Evolutionary conservation across 768 basidiomycete species (phyloP).

Genomic region (Sarcomyxa edulis): DNA sequence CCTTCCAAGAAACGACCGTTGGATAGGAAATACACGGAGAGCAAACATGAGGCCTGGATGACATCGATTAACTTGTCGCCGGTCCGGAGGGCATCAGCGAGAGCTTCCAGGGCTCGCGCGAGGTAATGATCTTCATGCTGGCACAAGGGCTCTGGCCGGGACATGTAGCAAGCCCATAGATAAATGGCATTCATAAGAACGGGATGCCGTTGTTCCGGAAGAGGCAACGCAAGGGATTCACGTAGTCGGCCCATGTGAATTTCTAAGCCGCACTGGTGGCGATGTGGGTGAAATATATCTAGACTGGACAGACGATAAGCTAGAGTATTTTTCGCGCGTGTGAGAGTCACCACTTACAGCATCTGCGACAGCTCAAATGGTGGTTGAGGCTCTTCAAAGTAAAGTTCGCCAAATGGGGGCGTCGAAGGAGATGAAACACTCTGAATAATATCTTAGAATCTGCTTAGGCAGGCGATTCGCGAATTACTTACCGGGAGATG

Average conservation of each 20-base stretch:
- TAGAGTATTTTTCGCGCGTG: too few species aligned
- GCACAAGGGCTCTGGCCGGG: constrained; percentile 62
- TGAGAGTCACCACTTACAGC: constrained; percentile 41
- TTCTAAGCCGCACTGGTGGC: constrained; percentile 69
- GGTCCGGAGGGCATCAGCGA: constrained; percentile 58
- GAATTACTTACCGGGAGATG: constrained; percentile 26
- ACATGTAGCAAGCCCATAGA: constrained; percentile 79
- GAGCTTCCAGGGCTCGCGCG: constrained; percentile 51
- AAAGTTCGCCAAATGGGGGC: constrained; percentile 39
- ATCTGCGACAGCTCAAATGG: constrained; percentile 60
- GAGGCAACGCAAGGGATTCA: constrained; percentile 50
- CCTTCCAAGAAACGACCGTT: constrained; percentile 78
- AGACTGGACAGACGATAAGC: constrained; percentile 46
- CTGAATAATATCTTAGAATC: too few species aligned
- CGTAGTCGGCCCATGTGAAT: constrained; percentile 63
- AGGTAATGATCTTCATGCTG: constrained; percentile 75
- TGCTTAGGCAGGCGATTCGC: too few species aligned
- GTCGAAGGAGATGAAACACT: constrained; percentile 47
- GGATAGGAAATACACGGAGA: constrained; percentile 72
- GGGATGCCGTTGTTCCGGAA: constrained; percentile 64
- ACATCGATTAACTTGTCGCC: constrained; percentile 58
- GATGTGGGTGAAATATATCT: constrained; percentile 72
- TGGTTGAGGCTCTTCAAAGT: constrained; percentile 48
- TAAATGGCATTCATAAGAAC: constrained; percentile 77
- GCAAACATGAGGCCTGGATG: constrained; percentile 70